Percentiles rank a stretch among this genome's conserved stretches.
These are phyloP conservation scores for Inonotus obliquus DNA, from an alignment of 1,284 basidiomycete genomes.

Conservation along the genomic window DNA sequence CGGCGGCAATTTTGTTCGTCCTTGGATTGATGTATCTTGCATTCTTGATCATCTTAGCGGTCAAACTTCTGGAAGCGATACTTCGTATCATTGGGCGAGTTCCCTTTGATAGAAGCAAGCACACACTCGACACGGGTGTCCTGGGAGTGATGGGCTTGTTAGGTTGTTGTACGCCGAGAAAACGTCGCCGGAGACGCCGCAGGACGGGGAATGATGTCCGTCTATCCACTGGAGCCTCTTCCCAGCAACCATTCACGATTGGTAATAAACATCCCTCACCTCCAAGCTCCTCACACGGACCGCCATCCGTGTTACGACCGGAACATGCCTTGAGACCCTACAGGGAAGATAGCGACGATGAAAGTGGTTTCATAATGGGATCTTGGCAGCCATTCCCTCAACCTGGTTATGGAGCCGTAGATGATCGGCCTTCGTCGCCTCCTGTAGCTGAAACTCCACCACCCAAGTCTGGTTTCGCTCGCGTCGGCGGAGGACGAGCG, in stretches of 20 bases:
- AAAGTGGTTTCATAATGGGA: constrained; percentile 77
- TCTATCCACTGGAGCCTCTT: constrained; percentile 10
- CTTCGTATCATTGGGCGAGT: constrained; percentile 77
- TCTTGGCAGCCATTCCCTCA: constrained; percentile 73
- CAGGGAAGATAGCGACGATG: constrained; percentile 73
- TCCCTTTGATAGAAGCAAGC: constrained; percentile 81
- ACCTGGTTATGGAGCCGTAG: constrained; percentile 46
- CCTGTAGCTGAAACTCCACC: constrained; percentile 28
- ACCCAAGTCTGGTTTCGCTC: constrained; percentile 62
- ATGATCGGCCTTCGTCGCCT: constrained; percentile 28
- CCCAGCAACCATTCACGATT: constrained; percentile 10
- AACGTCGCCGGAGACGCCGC: constrained; percentile 35
- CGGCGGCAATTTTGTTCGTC: constrained; percentile 87
- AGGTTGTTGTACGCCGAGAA: constrained; percentile 65
- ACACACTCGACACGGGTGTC: constrained; percentile 78
- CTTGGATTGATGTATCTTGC: constrained; percentile 82
- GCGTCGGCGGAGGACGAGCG: constrained; percentile 74
- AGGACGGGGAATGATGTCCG: constrained; percentile 17
- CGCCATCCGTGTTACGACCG: constrained; percentile 71
- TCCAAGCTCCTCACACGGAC: constrained; percentile 41
- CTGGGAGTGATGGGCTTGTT: constrained; percentile 76
- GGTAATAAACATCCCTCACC: constrained; percentile 30
- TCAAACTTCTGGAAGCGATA: constrained; percentile 81
- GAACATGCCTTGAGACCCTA: constrained; percentile 75
- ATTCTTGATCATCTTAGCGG: constrained; percentile 73